phyloP scores from a whole-genome alignment of 2,329 filamentous ascomycete species.

The Graphilbum fragrans region DNA sequence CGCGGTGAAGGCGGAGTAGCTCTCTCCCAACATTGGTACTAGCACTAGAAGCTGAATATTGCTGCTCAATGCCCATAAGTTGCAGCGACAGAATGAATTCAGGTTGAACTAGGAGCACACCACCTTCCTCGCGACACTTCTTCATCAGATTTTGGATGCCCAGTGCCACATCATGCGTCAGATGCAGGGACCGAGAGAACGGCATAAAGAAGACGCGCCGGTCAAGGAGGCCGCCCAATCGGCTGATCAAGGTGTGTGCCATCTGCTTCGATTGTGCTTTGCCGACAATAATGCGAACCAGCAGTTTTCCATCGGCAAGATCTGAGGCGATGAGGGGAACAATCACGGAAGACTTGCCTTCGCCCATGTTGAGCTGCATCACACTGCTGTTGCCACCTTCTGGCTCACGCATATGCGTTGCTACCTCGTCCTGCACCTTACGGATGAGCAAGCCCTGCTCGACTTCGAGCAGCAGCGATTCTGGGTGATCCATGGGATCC shows the following conservation, averaged over 20 bases:
- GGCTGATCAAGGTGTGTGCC: constrained; percentile 38
- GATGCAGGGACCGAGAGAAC: constrained; percentile 37
- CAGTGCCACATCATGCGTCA: constrained; percentile 18
- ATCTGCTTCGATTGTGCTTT: constrained; percentile 52
- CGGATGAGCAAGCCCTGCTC: no score
- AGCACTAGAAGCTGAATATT: constrained; percentile 21
- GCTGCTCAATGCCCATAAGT: constrained; percentile 43
- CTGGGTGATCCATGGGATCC: no score
- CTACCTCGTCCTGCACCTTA: no score
- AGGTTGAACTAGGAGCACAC: constrained; percentile 48
- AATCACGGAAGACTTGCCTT: constrained; percentile 60
- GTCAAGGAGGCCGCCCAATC: constrained; percentile 42
- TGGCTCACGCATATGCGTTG: no score
- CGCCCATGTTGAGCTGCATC: constrained; percentile 61
- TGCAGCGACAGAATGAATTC: constrained; percentile 54
- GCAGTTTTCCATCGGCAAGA: constrained; percentile 34
- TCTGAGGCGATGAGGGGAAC: constrained; percentile 47
- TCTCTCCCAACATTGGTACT: no score
- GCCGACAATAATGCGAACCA: constrained; percentile 47
- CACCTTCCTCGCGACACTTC: constrained; percentile 35
- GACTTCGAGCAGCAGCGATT: no score
- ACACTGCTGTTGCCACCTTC: no score
- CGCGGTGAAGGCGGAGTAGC: constrained; percentile 14
- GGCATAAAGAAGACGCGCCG: constrained; percentile 44
- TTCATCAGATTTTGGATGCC: constrained; percentile 25